Base-by-base conservation (phyloP, 1,284 basidiomycete genomes). In the Schizophyllum amplum region DNA sequence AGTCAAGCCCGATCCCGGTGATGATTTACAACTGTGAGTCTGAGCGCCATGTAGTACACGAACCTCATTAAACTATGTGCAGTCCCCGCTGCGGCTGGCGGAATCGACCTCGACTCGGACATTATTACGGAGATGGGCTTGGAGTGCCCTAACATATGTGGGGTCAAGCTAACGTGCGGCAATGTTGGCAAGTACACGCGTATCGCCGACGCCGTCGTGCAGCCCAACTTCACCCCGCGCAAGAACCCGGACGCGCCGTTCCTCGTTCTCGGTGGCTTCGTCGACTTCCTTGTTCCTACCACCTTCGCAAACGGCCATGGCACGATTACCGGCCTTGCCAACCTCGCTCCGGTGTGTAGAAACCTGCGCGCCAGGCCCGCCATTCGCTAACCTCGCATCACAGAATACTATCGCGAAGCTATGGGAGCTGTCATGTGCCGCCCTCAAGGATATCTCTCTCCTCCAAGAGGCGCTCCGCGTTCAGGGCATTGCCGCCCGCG, bases 131-230 rank as follows among this genome's bases (percentile, higher is more conserved):
- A 92, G 63, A 81, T 96, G 54, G 91, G 91, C 1, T 70, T 69
- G 23, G 82, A 85, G 60, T 84, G 81, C 65, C 79, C 87, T 42
- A 91, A 91, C 66, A 72, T 86, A 42, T 86, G 81, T 66, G 93
- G 93, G 26, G 86, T 94, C 59, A 96, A 95, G 72, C 80, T 94
- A 62, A 94, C 92, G 84, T 89, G 93, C 66, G 92, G 90, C 48
- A 90, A 89, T 62, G 89, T 96, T 59, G 93, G 93, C 56, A 96
- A 96, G 72, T 79, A 94, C 63, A 90, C 88, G 23, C 82, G 93
- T 57, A 87, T 96, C 62, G 84, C 86, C 50, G 83, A 83, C 26
- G 77, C 78, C 4, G 82, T 92, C 5, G 79, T 85, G 20, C 65
- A 79, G 2, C 71, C 74, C 3, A 60, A 24, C 22, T 92, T 92